Percentiles rank a stretch among this genome's conserved stretches.
These are phyloP conservation scores for Phaeotremella fagi DNA, from an alignment of 768 basidiomycete species.

Conservation along the genomic window DNA sequence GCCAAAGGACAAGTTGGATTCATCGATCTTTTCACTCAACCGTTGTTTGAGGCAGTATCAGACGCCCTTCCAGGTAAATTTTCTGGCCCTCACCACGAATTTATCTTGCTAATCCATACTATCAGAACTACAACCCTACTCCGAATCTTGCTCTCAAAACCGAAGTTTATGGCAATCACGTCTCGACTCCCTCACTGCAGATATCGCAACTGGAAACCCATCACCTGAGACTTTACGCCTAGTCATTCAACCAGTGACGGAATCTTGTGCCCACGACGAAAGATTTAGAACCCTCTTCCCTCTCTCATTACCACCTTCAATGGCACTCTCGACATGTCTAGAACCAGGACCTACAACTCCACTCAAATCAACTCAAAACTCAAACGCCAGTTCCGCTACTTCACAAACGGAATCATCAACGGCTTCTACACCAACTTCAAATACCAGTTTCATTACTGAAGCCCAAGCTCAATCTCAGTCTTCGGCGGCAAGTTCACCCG, in stretches of 20 bases:
- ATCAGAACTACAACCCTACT: slow-evolving; percentile 65
- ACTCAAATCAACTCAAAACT: background rate
- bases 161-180: slow-evolving; percentile 64
- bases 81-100: background rate
- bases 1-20: slow-evolving; percentile 85
- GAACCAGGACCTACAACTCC: slow-evolving; percentile 14
- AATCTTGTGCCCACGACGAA: slow-evolving; percentile 49
- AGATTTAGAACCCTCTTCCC: slow-evolving; percentile 57
- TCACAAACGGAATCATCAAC: too few species aligned
- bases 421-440: too few species aligned
- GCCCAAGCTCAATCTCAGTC: background rate
- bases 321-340: slow-evolving; percentile 13
- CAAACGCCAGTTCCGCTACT: too few species aligned
- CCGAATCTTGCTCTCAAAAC: slow-evolving; percentile 65
- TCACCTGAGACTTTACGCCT: slow-evolving; percentile 13
- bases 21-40: slow-evolving; percentile 72
- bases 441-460: background rate
- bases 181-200: slow-evolving; percentile 31
- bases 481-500: slow-evolving; percentile 6
- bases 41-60: slow-evolving; percentile 71
- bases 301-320: slow-evolving; percentile 55
- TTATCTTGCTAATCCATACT: background rate
- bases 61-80: slow-evolving; percentile 67
- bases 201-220: background rate
- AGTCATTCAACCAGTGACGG: slow-evolving; percentile 34